A percentile compares a stretch with the other conserved stretches of the same genome.
These are phyloP conservation scores for Ustilago esculenta DNA, from an alignment of 1,284 basidiomycete genomes.

Conservation along the genomic window DNA sequence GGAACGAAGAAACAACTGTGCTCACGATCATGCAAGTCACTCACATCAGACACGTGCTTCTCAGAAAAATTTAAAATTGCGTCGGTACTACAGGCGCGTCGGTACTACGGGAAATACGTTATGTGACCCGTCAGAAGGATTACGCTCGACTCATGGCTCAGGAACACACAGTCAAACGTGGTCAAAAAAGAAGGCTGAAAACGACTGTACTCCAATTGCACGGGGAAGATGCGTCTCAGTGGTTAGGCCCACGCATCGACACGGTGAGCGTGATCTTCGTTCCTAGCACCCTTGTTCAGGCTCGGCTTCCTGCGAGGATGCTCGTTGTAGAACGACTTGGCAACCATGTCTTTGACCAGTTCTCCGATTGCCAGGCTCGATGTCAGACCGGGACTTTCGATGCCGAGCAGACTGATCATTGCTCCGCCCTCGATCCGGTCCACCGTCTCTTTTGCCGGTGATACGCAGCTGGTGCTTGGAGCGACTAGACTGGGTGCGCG, in stretches of 20 bases:
- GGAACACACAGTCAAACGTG: no score
- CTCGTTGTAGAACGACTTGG: slow-evolving; percentile 67
- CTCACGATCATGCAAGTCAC: no score
- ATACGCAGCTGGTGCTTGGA: slow-evolving; percentile 21
- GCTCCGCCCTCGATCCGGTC: slow-evolving; percentile 32
- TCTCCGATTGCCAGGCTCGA: slow-evolving; percentile 70
- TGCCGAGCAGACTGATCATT: slow-evolving; percentile 70
- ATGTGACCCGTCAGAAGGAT: no score
- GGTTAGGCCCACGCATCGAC: slow-evolving; percentile 54
- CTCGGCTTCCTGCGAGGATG: background rate
- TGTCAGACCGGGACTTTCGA: slow-evolving; percentile 72
- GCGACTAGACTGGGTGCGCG: slow-evolving; percentile 23
- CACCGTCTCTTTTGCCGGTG: slow-evolving; percentile 8
- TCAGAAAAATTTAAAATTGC: no score
- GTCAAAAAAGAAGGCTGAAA: no score
- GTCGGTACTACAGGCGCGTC: no score
- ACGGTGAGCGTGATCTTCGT: slow-evolving; percentile 46
- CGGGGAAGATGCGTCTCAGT: no score
- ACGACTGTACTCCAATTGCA: no score
- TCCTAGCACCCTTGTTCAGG: slow-evolving; percentile 50
- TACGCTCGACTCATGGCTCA: no score
- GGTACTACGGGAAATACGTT: no score
- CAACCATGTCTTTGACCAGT: slow-evolving; percentile 68
- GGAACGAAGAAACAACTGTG: no score
- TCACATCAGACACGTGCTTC: no score